Conservation (phyloP, 306 rosid species). For the Cucumis melo region DNA sequence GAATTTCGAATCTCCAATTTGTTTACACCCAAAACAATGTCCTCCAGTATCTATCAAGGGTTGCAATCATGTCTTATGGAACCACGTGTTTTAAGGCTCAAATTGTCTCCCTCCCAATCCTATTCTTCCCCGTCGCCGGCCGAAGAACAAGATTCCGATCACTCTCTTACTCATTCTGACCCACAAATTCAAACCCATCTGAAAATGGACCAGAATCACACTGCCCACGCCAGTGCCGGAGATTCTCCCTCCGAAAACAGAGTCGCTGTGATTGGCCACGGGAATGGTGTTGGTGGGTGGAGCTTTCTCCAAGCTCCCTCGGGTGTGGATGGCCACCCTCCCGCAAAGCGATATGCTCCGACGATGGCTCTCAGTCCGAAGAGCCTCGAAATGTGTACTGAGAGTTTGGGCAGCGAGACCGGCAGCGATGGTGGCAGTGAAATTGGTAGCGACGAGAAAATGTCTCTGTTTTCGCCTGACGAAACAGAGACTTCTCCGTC, state of each 20-base stretch:
- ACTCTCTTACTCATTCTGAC: neutral
- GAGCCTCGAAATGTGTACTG: constrained; percentile 78
- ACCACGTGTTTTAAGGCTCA: constrained; percentile 9
- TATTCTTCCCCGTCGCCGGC: neutral
- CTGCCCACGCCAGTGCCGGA: neutral
- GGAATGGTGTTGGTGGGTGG: neutral
- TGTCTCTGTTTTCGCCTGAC: constrained; percentile 13
- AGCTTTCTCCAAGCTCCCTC: constrained; percentile 7
- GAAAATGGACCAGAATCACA: neutral
- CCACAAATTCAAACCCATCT: neutral
- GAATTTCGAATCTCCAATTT: neutral
- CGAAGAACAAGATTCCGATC: neutral
- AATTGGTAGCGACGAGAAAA: constrained; percentile 3
- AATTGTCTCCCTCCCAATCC: neutral
- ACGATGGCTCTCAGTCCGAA: constrained; percentile 26
- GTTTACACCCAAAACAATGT: neutral
- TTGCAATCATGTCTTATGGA: neutral
- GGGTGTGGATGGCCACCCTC: constrained; percentile 41
- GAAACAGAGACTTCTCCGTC: neutral
- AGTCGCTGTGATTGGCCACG: neutral
- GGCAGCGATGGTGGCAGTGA: constrained; percentile 39
- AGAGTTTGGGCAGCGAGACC: constrained; percentile 59
- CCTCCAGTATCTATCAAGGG: constrained; percentile 4
- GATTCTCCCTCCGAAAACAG: neutral
- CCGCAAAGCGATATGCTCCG: constrained; percentile 20